Evolutionary conservation across 345 rosid species (phyloP), one percentile per base, ranked within the genome.

Genomic region (Trapa bicornis): DNA sequence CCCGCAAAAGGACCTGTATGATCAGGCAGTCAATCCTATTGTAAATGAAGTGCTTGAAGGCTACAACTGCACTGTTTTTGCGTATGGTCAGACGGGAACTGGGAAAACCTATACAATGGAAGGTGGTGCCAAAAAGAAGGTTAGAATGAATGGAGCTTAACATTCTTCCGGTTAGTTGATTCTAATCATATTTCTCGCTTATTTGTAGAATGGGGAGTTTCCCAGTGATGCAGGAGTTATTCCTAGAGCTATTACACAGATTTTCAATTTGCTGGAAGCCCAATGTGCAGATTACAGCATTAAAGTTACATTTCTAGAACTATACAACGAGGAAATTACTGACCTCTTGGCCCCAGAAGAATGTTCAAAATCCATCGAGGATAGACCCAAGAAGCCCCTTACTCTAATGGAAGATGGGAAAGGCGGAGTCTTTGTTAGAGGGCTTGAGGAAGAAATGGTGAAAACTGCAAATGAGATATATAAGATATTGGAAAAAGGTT

Each of bases 101-200:
- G 99, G 99, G 47, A 94, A 94, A 76, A 94, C 99, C 17, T 94
- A 94, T 80, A 94, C 97, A 0, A 94, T 94, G 99, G 99, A 94
- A 83, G 99, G 99, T 73, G 99, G 96, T 68, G 89, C 85, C 33
- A 82, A 97, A 80, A 94, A 87, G 80, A 94, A 91, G 95, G 97
- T 93, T 67, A 43, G 57, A 4, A 36, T 38, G 58, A 61, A 33
- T 41, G 22, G 22, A 42, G 11, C 3, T 43, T 9, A 8, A 35
- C 33, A 39, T 5, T 53, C 29, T 37, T 4, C n/a, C 32, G 35
- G 69, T 37, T 48, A 37, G 69, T 37, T 48, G 43, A 56, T 72
- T 70, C 74, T 74, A 35, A 77, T 75, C 53, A 61, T 58, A 56
- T 65, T 56, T 69, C 52, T 53, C 68, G 41, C 17, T 67, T 11